Percentiles rank a stretch among this genome's conserved stretches.
phyloP scores from a whole-genome alignment of 805 yeast species.

The Ogataea angusta region DNA sequence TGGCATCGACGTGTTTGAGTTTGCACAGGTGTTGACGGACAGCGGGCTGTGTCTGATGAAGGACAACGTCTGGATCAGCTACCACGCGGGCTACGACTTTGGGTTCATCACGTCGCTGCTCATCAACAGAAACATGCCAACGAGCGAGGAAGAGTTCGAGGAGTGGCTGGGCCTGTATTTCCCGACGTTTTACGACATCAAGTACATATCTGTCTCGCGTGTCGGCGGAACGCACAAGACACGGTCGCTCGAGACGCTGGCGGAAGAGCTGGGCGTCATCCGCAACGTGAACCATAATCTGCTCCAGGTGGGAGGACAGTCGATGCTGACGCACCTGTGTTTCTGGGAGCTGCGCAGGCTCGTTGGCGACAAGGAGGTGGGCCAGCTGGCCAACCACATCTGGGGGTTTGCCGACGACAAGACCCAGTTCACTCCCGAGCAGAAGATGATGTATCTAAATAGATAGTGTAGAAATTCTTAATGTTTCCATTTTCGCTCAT shows the following conservation, averaged over 20 bases:
- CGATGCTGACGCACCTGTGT: slow-evolving; percentile 60
- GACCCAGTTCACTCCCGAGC: slow-evolving; percentile 1
- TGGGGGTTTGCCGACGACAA: slow-evolving; percentile 31
- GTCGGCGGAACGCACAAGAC: slow-evolving; percentile 26
- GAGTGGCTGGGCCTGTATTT: slow-evolving; percentile 69
- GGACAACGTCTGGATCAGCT: slow-evolving; percentile 81
- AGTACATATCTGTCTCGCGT: slow-evolving; percentile 40
- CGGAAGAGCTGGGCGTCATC: slow-evolving; percentile 69
- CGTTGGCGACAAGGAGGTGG: slow-evolving; percentile 19
- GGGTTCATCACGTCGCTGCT: slow-evolving; percentile 82
- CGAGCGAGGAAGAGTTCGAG: slow-evolving; percentile 72
- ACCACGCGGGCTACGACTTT: slow-evolving; percentile 91
- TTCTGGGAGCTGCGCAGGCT: slow-evolving; percentile 51
- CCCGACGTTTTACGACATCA: slow-evolving; percentile 82
- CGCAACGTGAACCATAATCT: slow-evolving; percentile 48
- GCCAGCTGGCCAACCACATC: slow-evolving; percentile 25
- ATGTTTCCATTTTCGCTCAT: neutral
- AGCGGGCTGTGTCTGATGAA: slow-evolving; percentile 79
- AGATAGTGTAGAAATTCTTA: neutral
- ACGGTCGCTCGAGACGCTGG: slow-evolving; percentile 54
- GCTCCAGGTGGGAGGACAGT: slow-evolving; percentile 61
- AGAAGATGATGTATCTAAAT: slow-evolving; percentile 8
- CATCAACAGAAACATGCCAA: slow-evolving; percentile 74
- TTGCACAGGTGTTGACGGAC: slow-evolving; percentile 80
- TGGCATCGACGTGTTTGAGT: slow-evolving; percentile 77